These are phyloP conservation scores for Spathaspora arborariae DNA, from an alignment of 805 yeast species.

Conservation along the genomic window DNA sequence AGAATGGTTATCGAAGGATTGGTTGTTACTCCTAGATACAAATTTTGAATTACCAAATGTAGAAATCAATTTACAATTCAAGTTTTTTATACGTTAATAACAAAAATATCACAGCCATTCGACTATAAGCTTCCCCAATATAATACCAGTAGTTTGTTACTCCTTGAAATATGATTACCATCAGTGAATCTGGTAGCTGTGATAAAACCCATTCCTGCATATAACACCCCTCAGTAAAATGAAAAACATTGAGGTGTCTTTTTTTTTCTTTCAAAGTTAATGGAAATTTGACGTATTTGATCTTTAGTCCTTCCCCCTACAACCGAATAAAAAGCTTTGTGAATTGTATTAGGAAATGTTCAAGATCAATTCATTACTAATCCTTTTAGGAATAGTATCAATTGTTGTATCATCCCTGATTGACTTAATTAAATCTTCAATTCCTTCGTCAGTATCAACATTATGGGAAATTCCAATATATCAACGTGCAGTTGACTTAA, in stretches of 20 bases:
- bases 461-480: slow-evolving; percentile 57
- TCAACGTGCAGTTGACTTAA: slow-evolving; percentile 58
- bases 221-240: background rate
- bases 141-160: too few species aligned
- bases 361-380: background rate
- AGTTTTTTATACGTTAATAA: too few species aligned
- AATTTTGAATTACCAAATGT: too few species aligned
- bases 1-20: too few species aligned
- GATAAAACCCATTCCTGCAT: background rate
- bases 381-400: background rate
- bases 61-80: too few species aligned
- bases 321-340: background rate
- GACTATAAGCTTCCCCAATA: too few species aligned
- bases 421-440: background rate
- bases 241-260: slow-evolving; percentile 1
- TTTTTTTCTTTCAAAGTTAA: background rate
- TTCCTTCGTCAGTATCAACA: background rate
- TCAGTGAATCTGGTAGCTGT: too few species aligned
- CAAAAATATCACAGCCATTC: too few species aligned
- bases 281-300: background rate
- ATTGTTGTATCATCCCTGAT: background rate
- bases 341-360: background rate
- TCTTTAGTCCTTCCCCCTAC: background rate
- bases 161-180: too few species aligned
- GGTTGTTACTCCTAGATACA: too few species aligned